These are phyloP conservation scores for Neonectria coccinea DNA, from an alignment of 2,329 filamentous ascomycete species.

Conservation along the genomic window DNA sequence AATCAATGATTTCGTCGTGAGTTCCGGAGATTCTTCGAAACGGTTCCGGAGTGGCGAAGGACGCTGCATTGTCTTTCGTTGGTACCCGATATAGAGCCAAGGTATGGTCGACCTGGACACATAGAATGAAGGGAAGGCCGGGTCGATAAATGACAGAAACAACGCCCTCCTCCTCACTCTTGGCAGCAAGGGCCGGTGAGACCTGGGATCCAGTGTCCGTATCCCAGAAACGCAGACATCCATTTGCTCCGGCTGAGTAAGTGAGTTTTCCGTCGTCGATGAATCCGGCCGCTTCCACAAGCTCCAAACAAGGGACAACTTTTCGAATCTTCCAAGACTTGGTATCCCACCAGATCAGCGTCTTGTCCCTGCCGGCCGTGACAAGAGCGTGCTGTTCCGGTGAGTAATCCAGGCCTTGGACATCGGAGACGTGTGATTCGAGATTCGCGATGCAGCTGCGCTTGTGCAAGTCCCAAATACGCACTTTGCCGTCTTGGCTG, in stretches of 20 bases:
- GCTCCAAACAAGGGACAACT: conserved; percentile 86
- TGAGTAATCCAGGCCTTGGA: conserved; percentile 88
- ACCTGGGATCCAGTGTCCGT: conserved; percentile 81
- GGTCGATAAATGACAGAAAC: conserved; percentile 76
- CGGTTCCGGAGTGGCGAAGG: conserved; percentile 59
- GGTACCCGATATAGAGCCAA: conserved; percentile 75
- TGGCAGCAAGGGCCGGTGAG: conserved; percentile 76
- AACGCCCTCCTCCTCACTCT: conserved; percentile 74
- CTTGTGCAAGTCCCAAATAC: conserved; percentile 92
- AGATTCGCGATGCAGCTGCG: conserved; percentile 80
- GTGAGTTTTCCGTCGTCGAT: conserved; percentile 76
- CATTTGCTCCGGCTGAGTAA: conserved; percentile 87
- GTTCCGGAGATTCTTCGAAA: conserved; percentile 91
- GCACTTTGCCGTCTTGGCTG: conserved; percentile 92
- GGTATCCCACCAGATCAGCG: conserved; percentile 90
- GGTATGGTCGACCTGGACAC: conserved; percentile 90
- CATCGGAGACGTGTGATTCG: conserved; percentile 94
- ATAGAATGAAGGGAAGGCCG: conserved; percentile 77
- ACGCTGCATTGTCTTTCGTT: conserved; percentile 52
- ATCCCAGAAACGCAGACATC: conserved; percentile 86
- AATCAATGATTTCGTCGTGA: conserved; percentile 96
- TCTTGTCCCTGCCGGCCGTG: conserved; percentile 92
- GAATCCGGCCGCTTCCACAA: conserved; percentile 87
- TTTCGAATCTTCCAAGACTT: conserved; percentile 85
- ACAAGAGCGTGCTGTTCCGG: conserved; percentile 79